These are phyloP conservation scores for Sporothrix luriei DNA, from an alignment of 2,329 filamentous ascomycete species.

Conservation along the genomic window DNA sequence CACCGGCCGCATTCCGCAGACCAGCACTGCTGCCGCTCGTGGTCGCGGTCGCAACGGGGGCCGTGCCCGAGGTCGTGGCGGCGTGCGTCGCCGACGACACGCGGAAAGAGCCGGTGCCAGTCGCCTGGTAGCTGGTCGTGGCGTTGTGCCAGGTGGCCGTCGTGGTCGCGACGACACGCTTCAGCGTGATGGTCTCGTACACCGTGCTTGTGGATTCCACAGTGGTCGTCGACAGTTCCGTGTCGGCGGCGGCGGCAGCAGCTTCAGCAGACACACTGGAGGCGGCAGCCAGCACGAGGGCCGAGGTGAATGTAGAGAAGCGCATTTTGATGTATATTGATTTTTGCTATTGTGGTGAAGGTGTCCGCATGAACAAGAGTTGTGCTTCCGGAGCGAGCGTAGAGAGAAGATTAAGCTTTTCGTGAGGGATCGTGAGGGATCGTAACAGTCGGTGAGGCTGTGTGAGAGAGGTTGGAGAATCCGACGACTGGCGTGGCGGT, in stretches of 20 bases:
- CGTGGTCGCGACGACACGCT: constrained; percentile 43
- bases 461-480: neutral
- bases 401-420: neutral
- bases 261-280: constrained; percentile 42
- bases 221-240: constrained; percentile 51
- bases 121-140: constrained; percentile 38
- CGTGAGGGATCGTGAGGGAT: neutral
- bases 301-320: constrained; percentile 50
- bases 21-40: constrained; percentile 51
- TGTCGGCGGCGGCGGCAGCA: neutral
- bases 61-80: constrained; percentile 42
- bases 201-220: constrained; percentile 57
- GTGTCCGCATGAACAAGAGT: neutral
- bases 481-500: constrained; percentile 21
- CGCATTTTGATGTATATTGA: constrained; percentile 44
- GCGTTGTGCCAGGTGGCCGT: constrained; percentile 45
- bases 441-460: neutral
- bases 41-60: constrained; percentile 45
- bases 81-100: constrained; percentile 39
- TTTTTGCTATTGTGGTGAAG: neutral
- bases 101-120: constrained; percentile 40
- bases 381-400: constrained; percentile 28
- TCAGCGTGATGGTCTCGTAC: constrained; percentile 49
- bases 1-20: constrained; percentile 54
- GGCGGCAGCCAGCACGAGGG: constrained; percentile 55